phyloP scores from a whole-genome alignment of 2,329 filamentous ascomycete species.

The Hypoxylon sp. region DNA sequence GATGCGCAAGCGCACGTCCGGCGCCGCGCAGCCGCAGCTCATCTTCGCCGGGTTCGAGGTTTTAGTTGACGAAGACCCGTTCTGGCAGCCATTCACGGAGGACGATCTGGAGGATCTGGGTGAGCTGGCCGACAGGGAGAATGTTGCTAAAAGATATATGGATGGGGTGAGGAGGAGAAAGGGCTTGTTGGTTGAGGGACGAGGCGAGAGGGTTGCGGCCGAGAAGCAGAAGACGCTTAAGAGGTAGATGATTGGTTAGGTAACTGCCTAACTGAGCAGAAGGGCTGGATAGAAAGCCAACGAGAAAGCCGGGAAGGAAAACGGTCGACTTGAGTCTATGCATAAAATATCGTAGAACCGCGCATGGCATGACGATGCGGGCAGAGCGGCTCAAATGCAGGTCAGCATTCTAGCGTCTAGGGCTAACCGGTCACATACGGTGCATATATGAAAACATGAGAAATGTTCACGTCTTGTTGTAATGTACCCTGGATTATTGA shows the following conservation, averaged over 20 bases:
- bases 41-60: constrained; percentile 94
- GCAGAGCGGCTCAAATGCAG: not conserved
- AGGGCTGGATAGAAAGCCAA: not conserved
- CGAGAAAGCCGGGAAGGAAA: not conserved
- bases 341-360: not conserved
- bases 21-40: constrained; percentile 90
- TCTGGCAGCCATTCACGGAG: constrained; percentile 97
- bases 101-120: constrained; percentile 97
- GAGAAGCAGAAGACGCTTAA: constrained; percentile 88
- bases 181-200: constrained; percentile 85
- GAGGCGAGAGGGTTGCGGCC: constrained; percentile 82
- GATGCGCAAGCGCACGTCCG: constrained; percentile 93
- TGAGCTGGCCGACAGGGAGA: constrained; percentile 92
- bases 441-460: not conserved
- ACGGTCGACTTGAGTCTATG: not conserved
- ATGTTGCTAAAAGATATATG: constrained; percentile 96
- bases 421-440: not conserved
- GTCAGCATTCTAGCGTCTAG: not conserved
- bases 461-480: not conserved
- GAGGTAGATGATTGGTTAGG: constrained; percentile 56
- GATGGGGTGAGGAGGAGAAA: constrained; percentile 88
- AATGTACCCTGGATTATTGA: not conserved
- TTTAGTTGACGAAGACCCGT: constrained; percentile 94
- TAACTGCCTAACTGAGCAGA: too few species aligned
- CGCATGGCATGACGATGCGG: not conserved